Base-by-base conservation (phyloP, 2,329 filamentous ascomycete genomes). In the Claviceps sorghi region DNA sequence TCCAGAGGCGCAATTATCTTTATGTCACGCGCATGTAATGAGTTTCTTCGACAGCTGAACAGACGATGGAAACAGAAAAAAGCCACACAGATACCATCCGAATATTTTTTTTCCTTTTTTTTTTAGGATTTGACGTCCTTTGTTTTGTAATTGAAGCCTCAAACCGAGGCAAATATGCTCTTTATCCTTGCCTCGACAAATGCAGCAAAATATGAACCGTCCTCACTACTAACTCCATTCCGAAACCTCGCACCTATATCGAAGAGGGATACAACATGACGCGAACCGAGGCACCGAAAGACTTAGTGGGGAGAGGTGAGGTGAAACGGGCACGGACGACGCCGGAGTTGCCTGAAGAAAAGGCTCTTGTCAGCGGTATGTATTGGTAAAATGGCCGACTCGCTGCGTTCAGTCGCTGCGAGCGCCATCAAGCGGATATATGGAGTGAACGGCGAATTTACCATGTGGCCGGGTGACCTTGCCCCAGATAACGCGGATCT, bases 401-500 rank as follows among this genome's bases (percentile, higher is more conserved):
- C 13, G 4, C 7, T 26, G 46, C 46, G 21, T 15, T 46, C 32
- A 13, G 4, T 38, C 26, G 21, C 32, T 10, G 46, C 34, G 15
- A 30, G 30, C n/a, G 32, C 43, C 26, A 29, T 9, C 7, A 15
- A 32, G 30, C 17, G 11, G 10, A 36, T 2, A n/a, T 8, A 15
- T 36, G 2, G 17, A 38, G 5, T 11, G 6, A 46, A 32, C 9
- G 19, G 19, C 19, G 15, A 45, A 72, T 75, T 65, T 86, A 91
- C 87, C 91, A 77, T 97, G 91, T 72, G 89, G 84, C 70, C 89
- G 80, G 71, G 88, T 95, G 72, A 97, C 85, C 81, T 95, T 96
- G 79, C 91, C 91, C 89, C 90, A 97, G 79, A 97, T 96, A 65
- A 97, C 86, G 70, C 91, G 84, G 77, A 97, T 94, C 85, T 97